Base-by-base conservation (phyloP, 1,284 basidiomycete species). In the Trametes polyzona region DNA sequence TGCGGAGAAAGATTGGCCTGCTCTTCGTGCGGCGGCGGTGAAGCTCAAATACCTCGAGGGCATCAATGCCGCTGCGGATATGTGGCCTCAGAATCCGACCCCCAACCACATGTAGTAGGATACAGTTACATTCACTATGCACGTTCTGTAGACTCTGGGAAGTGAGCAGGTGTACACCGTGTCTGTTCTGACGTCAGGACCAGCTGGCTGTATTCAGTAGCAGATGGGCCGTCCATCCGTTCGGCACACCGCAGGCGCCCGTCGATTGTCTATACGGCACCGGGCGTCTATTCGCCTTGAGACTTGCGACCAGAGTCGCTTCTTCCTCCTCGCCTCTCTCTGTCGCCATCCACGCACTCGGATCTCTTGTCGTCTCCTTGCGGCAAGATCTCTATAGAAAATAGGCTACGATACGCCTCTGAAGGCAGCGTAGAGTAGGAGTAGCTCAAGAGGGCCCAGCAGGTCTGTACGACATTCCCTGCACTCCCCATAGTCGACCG, bases 11-110 rank as follows among this genome's bases (percentile, higher is more conserved):
- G 78, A 89, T 47, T 88, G 92, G 82, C 67, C 70, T 7, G 67
- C 72, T 1, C 87, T 84, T 0, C 87, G 85, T 69, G 69, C 71
- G 16, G 81, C 83, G 10, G 82, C 89, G 12, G 82, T 94, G 24
- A 80, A 87, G 65, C 78, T 96, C 24, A 85, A 87, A 65, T 97
- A 96, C 69, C 74, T 93, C 69, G 76, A 85, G 50, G 85, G 88
- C n/a, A 86, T 96, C 21, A 80, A 84, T 36, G 74, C 79, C 11
- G 93, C 94, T 6, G 88, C 85, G 4, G 79, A 78, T 58, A 79
- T 69, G 53, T 83, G 82, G 79, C 67, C 65, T 4, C 47, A 55
- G 23, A 24, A n/a, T n/a, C n/a, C 26, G 14, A 42, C 48, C 27
- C 57, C 51, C 24, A 62, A 66, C 29, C 63, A 66, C 39, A 49